Evolutionary conservation across 768 basidiomycete genomes (phyloP).

Genomic region (Agaricus subrufescens): DNA sequence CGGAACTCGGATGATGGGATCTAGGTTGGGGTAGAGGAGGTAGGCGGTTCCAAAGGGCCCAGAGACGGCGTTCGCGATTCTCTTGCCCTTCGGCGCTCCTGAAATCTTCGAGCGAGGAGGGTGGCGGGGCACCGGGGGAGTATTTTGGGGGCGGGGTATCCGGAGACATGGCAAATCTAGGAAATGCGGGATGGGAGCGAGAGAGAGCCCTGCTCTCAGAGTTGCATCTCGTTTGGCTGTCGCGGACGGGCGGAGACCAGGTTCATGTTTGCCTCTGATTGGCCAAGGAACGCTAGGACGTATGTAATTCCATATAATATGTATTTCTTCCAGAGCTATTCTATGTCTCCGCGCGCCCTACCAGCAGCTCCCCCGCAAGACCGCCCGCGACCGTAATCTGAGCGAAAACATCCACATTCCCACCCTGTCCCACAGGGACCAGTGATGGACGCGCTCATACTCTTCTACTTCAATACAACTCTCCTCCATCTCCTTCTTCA

Average conservation of each 20-base stretch:
- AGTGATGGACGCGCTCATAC: background rate
- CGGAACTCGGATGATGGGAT: slow-evolving; percentile 5
- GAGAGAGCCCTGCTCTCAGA: slow-evolving; percentile 33
- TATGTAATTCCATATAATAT: background rate
- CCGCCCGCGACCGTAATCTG: background rate
- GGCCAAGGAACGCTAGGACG: background rate
- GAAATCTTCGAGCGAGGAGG: slow-evolving; percentile 62
- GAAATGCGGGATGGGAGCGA: slow-evolving; percentile 10
- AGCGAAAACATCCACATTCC: slow-evolving; percentile 2
- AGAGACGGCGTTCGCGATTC: slow-evolving; percentile 54
- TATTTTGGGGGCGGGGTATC: background rate
- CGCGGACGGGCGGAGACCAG: background rate
- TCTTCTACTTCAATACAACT: background rate
- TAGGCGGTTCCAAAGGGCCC: slow-evolving; percentile 61
- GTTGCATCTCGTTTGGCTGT: slow-evolving; percentile 20
- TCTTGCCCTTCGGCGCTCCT: slow-evolving; percentile 58
- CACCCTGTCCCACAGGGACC: slow-evolving; percentile 9
- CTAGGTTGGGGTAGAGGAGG: slow-evolving; percentile 22
- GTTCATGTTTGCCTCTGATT: slow-evolving; percentile 6
- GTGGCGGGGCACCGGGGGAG: background rate
- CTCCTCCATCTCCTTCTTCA: slow-evolving; percentile 1
- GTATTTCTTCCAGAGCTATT: slow-evolving; percentile 4
- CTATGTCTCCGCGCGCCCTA: background rate
- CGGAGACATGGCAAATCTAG: slow-evolving; percentile 5
- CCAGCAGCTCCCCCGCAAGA: slow-evolving; percentile 1